Conservation (phyloP, 345 rosid species). For the Clarkia xantiana region DNA sequence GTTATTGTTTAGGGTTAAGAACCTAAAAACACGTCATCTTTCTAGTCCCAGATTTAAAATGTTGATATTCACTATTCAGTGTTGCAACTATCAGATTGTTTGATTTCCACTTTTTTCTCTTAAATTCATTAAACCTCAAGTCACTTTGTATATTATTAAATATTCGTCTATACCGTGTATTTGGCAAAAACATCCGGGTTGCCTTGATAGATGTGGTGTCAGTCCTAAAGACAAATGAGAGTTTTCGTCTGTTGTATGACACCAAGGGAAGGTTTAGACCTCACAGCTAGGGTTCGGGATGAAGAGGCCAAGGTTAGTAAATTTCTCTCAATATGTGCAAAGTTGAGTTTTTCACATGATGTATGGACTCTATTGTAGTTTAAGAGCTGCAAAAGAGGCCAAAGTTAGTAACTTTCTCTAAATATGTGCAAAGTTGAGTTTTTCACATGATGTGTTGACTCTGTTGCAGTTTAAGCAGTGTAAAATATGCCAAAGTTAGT, state of each 20-base stretch:
- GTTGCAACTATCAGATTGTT: too few relatives aligned
- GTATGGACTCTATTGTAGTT: neutral
- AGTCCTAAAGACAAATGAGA: conserved; percentile 5
- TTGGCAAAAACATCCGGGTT: neutral
- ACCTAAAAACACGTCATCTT: too few relatives aligned
- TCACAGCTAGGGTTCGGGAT: conserved; percentile 3
- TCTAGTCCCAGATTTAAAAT: too few relatives aligned
- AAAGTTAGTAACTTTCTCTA: too few relatives aligned
- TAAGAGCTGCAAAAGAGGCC: too few relatives aligned
- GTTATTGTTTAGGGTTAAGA: too few relatives aligned
- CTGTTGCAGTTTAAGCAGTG: too few relatives aligned
- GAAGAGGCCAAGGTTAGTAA: conserved; percentile 3
- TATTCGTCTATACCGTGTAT: neutral
- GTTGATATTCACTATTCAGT: too few relatives aligned
- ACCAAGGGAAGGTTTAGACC: conserved; percentile 4
- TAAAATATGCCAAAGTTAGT: conserved; percentile 2
- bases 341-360: neutral
- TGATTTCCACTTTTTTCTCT: too few relatives aligned
- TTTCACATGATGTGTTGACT: too few relatives aligned
- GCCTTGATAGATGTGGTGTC: conserved; percentile 1
- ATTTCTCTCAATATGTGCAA: neutral
- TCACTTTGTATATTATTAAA: neutral
- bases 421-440: too few relatives aligned
- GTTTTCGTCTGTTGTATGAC: conserved; percentile 5
- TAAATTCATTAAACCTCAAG: too few relatives aligned